phyloP scores from a whole-genome alignment of 2,329 filamentous ascomycete genomes.

The Fusarium stilboides region DNA sequence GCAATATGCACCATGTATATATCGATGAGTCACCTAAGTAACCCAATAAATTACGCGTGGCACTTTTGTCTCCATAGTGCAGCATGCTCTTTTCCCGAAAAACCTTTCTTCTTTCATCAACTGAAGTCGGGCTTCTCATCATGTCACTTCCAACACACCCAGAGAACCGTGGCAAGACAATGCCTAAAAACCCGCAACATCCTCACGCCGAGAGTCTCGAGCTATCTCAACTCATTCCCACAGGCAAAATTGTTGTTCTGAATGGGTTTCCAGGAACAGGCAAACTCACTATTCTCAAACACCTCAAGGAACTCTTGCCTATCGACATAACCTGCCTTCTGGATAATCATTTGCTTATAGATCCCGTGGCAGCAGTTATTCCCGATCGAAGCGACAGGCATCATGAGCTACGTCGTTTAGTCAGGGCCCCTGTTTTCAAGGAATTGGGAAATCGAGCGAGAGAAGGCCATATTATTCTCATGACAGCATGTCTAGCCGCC shows the following conservation, averaged over 20 bases:
- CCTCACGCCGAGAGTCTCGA: neutral
- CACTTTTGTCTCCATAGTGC: neutral
- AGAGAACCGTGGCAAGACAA: no score
- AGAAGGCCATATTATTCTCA: constrained; percentile 27
- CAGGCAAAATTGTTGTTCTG: constrained; percentile 30
- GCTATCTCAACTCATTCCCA: neutral
- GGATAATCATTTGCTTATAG: constrained; percentile 45
- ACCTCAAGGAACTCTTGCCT: constrained; percentile 22
- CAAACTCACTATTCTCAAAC: constrained; percentile 41
- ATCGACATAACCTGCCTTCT: constrained; percentile 25
- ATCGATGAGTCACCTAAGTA: neutral
- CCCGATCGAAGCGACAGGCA: constrained; percentile 35
- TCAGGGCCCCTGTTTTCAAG: constrained; percentile 35
- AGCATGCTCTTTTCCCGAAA: neutral
- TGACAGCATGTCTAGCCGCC: constrained; percentile 39
- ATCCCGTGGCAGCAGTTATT: constrained; percentile 31
- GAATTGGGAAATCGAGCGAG: constrained; percentile 22
- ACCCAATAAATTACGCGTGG: neutral
- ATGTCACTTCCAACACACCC: neutral
- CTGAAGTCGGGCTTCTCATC: neutral
- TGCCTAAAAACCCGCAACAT: neutral
- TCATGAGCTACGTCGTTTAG: constrained; percentile 33
- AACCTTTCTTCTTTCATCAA: neutral
- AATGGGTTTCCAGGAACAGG: constrained; percentile 44
- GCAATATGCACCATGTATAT: no score